Evolutionary conservation across 441 rosid species (phyloP), one percentile per base, ranked within the genome.

Genomic region (Pelargonium fulgidum): DNA sequence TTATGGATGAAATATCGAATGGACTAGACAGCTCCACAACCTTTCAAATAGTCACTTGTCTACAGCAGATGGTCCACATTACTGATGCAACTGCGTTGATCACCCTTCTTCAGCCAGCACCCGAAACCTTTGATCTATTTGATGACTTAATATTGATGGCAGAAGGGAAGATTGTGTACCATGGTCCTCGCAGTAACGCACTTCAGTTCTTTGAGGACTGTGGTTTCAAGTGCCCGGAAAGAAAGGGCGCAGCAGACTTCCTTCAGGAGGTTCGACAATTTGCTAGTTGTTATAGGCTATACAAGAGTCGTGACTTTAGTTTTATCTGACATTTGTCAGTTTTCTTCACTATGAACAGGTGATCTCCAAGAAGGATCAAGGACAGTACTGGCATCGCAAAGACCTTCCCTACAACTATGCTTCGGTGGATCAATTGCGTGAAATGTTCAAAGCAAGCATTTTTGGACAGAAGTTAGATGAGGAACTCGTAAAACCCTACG

Each of bases 181-280:
- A 83, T 2, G 86, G 86, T 2, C 82, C 85, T 17, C 41, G 73
- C 65, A 16, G 26, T 16, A 2, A 56, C 5, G 75, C 66, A 24
- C 79, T 78, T n/a, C 54, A 78, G 2, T 78, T 76, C 62, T 78
- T 82, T 64, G 77, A 72, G 72, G 75, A 78, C 16, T 70, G 77
- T 24, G 83, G 83, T 42, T 90, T 90, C 72, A 83, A 78, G 68
- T 89, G 90, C 70, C 90, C 92, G 0, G 76, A 70, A 52, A 82
- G 89, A 65, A 89, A 87, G 75, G 86, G 89, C 0, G 81, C 77
- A 12, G 87, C 95, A 9, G 92, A 89, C 75, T 89, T 87, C 83
- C 83, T 89, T 4, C 92, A 87, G 67, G 90, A 89, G 81, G 89
- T 87, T 33, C 39, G 52, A 17, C 54, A 67, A 20, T 52, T 16